phyloP scores from a whole-genome alignment of 2,329 filamentous ascomycete genomes.

The Penicillium rolfsii region DNA sequence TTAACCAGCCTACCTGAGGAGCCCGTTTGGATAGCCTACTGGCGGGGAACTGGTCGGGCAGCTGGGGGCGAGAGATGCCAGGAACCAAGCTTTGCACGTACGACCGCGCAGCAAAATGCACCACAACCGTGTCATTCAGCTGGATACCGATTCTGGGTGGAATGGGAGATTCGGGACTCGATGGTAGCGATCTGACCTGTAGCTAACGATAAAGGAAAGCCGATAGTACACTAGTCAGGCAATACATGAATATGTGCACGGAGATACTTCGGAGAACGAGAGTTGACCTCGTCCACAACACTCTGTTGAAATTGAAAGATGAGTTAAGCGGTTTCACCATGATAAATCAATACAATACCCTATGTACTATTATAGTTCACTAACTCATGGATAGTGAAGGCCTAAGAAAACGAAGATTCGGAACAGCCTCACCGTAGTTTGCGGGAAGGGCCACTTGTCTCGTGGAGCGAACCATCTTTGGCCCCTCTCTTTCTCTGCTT shows the following conservation, averaged over 20 bases:
- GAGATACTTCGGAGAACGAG: conserved; percentile 5
- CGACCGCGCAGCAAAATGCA: neutral
- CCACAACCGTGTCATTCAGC: neutral
- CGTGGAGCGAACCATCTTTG: conserved; percentile 24
- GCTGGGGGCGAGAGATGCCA: neutral
- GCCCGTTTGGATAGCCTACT: conserved; percentile 10
- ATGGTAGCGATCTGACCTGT: neutral
- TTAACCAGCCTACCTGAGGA: neutral
- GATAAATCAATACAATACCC: neutral
- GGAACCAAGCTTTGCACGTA: conserved; percentile 17
- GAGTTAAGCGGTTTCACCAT: neutral
- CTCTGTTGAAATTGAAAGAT: no score
- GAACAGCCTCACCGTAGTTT: conserved; percentile 32
- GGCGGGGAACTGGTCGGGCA: conserved; percentile 12
- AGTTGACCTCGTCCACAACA: neutral
- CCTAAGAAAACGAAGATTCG: conserved; percentile 7
- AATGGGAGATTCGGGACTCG: neutral
- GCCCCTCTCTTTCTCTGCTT: conserved; percentile 1
- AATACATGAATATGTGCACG: neutral
- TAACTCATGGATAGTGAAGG: neutral
- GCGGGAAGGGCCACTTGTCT: conserved; percentile 14
- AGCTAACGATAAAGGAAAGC: neutral
- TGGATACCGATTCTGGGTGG: neutral
- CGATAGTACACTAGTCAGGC: neutral
- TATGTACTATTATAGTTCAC: neutral